Evolutionary conservation across 192 early-diverging fungal species (phyloP).

Genomic region (Entrophospora sp.): DNA sequence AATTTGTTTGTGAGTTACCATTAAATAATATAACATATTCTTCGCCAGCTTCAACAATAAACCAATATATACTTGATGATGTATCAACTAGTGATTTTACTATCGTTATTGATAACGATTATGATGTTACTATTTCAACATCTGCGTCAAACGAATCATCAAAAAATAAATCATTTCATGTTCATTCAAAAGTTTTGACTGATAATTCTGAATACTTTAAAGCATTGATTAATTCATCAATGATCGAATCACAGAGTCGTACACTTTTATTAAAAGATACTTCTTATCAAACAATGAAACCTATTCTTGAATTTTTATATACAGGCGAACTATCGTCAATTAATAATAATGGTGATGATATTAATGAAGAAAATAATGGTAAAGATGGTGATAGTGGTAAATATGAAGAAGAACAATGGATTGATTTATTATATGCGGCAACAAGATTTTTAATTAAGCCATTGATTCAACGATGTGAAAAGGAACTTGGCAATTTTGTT

Average conservation of each 20-base stretch:
- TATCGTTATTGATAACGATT: not conserved
- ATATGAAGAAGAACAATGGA: not conserved
- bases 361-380: too few relatives aligned
- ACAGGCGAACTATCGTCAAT: not conserved
- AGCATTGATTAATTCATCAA: not conserved
- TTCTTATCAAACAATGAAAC: not conserved
- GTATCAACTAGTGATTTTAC: not conserved
- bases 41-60: too few relatives aligned
- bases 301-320: not conserved
- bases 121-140: too few relatives aligned
- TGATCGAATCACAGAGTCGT: not conserved
- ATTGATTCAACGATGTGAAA: slow-evolving; percentile 3
- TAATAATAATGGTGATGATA: too few relatives aligned
- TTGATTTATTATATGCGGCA: not conserved
- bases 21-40: too few relatives aligned
- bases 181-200: not conserved
- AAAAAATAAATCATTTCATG: not conserved
- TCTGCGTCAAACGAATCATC: too few relatives aligned
- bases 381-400: too few relatives aligned
- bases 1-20: too few relatives aligned
- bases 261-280: not conserved
- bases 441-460: not conserved
- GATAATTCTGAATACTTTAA: not conserved
- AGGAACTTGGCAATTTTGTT: not conserved
- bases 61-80: too few relatives aligned